These are phyloP conservation scores for Tremellales sp. DNA, from an alignment of 1,284 basidiomycete species.

Conservation along the genomic window DNA sequence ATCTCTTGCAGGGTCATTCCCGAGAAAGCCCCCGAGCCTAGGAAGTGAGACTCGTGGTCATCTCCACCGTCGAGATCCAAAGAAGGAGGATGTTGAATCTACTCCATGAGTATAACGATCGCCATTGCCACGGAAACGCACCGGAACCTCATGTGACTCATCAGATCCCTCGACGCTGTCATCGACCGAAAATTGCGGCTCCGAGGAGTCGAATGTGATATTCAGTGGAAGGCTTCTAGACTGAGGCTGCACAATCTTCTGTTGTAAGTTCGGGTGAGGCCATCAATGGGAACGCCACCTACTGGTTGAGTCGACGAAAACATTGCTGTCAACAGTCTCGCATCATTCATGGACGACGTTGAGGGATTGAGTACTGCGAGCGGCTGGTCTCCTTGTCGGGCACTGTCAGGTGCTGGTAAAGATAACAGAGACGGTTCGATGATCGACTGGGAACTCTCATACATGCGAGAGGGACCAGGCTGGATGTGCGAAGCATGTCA, in stretches of 20 bases:
- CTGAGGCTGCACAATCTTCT: background rate
- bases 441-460: too few relatives aligned
- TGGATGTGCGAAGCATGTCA: too few relatives aligned
- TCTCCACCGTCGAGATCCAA: constrained; percentile 20
- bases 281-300: too few relatives aligned
- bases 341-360: too few relatives aligned
- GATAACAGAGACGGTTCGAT: too few relatives aligned
- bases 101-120: background rate
- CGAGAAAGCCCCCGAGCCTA: constrained; percentile 27
- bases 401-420: too few relatives aligned
- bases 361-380: too few relatives aligned
- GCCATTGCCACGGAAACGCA: background rate
- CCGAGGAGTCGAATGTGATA: background rate
- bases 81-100: constrained; percentile 6
- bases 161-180: background rate
- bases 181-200: background rate
- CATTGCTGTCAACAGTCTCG: too few relatives aligned
- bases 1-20: constrained; percentile 17
- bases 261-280: too few relatives aligned
- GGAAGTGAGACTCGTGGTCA: constrained; percentile 31
- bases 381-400: too few relatives aligned
- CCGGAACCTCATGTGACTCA: background rate
- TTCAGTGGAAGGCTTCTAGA: background rate
- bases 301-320: too few relatives aligned
- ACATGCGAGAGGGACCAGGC: too few relatives aligned